Percentiles rank a stretch among this genome's conserved stretches.
phyloP scores from a whole-genome alignment of 2,329 filamentous ascomycete species.

The Fusarium sp. region DNA sequence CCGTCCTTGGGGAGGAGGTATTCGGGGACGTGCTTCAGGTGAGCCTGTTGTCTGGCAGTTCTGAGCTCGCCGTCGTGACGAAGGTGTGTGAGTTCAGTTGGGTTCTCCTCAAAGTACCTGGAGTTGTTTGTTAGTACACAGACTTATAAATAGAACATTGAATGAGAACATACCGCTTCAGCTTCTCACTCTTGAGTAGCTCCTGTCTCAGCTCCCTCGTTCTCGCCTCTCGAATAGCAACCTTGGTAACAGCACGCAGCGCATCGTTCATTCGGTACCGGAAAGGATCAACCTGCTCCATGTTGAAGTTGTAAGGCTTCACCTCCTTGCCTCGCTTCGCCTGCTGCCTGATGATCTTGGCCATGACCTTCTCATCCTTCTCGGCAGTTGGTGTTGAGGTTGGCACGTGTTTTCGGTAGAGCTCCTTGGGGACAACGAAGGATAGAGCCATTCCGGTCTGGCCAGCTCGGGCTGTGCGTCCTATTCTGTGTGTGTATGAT shows the following conservation, averaged over 20 bases:
- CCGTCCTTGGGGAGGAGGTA: conserved; percentile 87
- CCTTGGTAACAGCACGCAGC: conserved; percentile 87
- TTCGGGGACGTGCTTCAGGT: conserved; percentile 94
- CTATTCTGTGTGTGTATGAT: conserved; percentile 97
- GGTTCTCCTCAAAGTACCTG: conserved; percentile 95
- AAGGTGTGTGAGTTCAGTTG: conserved; percentile 85
- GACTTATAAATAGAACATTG: too few relatives aligned
- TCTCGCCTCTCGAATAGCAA: conserved; percentile 90
- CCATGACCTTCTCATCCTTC: conserved; percentile 86
- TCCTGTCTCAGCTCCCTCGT: conserved; percentile 90
- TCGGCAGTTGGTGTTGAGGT: conserved; percentile 81
- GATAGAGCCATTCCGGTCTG: conserved; percentile 96
- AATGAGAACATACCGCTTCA: conserved; percentile 70
- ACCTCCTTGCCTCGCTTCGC: conserved; percentile 82
- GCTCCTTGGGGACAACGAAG: conserved; percentile 86
- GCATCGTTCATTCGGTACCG: conserved; percentile 96
- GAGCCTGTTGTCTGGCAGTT: conserved; percentile 84
- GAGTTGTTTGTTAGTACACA: conserved; percentile 4
- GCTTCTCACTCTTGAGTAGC: conserved; percentile 91
- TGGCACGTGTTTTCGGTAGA: conserved; percentile 89
- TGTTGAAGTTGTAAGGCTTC: conserved; percentile 93
- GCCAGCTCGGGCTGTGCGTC: conserved; percentile 90
- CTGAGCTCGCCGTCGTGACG: conserved; percentile 91
- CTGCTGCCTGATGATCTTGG: conserved; percentile 84
- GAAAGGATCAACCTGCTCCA: conserved; percentile 93